Conservation (phyloP, 345 rosid species). For the Litchi chinensis region DNA sequence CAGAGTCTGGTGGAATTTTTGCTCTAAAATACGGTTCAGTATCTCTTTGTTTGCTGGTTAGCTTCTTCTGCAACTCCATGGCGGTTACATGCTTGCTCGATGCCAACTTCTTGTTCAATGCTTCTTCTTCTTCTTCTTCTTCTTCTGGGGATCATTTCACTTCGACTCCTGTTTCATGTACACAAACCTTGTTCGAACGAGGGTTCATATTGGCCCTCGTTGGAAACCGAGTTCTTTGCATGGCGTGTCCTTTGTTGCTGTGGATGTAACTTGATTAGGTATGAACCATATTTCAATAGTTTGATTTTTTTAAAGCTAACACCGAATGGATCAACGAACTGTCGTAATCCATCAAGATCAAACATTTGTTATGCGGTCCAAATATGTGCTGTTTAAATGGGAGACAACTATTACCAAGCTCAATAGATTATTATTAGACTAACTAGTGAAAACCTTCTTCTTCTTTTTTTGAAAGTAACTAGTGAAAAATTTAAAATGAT, state of each 20-base stretch:
- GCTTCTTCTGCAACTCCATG: constrained; percentile 75
- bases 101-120: constrained; percentile 64
- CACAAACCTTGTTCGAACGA: constrained; percentile 50
- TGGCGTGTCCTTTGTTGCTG: constrained; percentile 52
- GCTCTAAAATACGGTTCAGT: constrained; percentile 57
- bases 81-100: constrained; percentile 61
- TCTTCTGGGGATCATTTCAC: constrained; percentile 11
- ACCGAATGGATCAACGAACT: too few species aligned
- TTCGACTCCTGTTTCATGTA: constrained; percentile 28
- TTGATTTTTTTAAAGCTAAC: too few species aligned
- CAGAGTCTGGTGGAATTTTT: constrained; percentile 34
- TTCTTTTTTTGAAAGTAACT: too few species aligned
- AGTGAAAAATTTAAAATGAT: too few species aligned
- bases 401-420: too few species aligned
- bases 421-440: too few species aligned
- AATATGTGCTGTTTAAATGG: too few species aligned
- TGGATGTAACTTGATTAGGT: constrained; percentile 46
- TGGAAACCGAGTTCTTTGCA: constrained; percentile 66
- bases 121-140: constrained; percentile 9
- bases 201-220: constrained; percentile 60
- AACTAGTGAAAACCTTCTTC: too few species aligned
- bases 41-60: constrained; percentile 47
- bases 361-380: too few species aligned
- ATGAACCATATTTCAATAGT: too few species aligned
- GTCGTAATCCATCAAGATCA: too few species aligned